phyloP scores from a whole-genome alignment of 169 alveolate genomes.

The Cryptosporidium felis region DNA sequence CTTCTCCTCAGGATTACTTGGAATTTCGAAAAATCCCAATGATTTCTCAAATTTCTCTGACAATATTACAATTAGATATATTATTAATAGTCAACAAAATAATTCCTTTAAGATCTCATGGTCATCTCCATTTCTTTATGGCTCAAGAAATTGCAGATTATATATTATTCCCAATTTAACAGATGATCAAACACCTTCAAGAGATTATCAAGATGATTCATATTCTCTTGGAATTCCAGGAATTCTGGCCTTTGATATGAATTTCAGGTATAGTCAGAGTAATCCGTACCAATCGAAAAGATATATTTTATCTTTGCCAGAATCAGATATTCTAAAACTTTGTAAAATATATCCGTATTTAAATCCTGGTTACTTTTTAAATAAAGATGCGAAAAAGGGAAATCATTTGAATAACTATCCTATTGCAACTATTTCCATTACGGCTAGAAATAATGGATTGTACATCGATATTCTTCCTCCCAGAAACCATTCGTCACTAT shows the following conservation, averaged over 20 bases:
- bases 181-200: background rate
- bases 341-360: slow-evolving; percentile 60
- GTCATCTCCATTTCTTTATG: slow-evolving; percentile 57
- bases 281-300: slow-evolving; percentile 58
- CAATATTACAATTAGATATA: background rate
- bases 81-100: background rate
- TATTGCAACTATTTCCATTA: slow-evolving; percentile 39
- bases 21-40: background rate
- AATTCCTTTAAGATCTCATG: slow-evolving; percentile 29
- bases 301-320: slow-evolving; percentile 57
- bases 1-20: background rate
- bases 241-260: slow-evolving; percentile 48
- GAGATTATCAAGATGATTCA: background rate
- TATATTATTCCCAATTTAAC: slow-evolving; percentile 39
- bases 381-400: slow-evolving; percentile 14
- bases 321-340: slow-evolving; percentile 43
- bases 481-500: slow-evolving; percentile 49
- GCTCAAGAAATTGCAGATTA: slow-evolving; percentile 58
- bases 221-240: background rate
- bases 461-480: slow-evolving; percentile 66
- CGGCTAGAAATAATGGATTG: slow-evolving; percentile 56
- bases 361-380: slow-evolving; percentile 56
- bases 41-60: background rate
- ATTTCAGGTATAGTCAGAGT: slow-evolving; percentile 35
- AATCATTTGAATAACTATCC: slow-evolving; percentile 19